These are phyloP conservation scores for Phialophora chinensis DNA, from an alignment of 2,329 filamentous ascomycete genomes.

Conservation along the genomic window DNA sequence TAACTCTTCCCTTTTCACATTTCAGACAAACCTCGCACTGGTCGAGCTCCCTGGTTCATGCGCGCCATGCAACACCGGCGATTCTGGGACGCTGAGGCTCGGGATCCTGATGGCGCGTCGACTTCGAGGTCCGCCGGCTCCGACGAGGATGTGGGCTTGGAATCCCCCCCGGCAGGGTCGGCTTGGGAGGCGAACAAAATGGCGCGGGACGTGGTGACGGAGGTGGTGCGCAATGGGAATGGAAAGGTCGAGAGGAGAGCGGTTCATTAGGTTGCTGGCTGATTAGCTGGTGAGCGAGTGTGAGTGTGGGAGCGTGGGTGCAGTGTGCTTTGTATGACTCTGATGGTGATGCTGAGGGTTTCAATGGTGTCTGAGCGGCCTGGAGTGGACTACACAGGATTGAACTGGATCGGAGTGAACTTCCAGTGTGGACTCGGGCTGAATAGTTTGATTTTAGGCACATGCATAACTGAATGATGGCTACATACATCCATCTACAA, in stretches of 20 bases:
- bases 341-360: neutral
- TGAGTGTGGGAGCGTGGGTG: neutral
- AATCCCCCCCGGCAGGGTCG: neutral
- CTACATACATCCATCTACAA: neutral
- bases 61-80: neutral
- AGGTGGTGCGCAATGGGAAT: neutral
- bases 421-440: neutral
- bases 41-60: neutral
- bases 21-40: slow-evolving; percentile 40
- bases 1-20: too few relatives aligned
- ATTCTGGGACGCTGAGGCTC: slow-evolving; percentile 2
- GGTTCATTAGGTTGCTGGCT: neutral
- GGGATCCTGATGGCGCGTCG: neutral
- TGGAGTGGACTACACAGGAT: neutral
- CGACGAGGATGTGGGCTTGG: neutral
- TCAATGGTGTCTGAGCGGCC: neutral
- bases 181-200: neutral
- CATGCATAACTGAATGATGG: neutral
- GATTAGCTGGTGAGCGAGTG: neutral
- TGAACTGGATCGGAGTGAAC: neutral
- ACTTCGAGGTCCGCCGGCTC: neutral
- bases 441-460: neutral
- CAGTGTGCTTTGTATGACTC: neutral
- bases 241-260: neutral
- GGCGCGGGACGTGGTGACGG: neutral